These are phyloP conservation scores for Tilletia walkeri DNA, from an alignment of 1,284 basidiomycete species.

Conservation along the genomic window DNA sequence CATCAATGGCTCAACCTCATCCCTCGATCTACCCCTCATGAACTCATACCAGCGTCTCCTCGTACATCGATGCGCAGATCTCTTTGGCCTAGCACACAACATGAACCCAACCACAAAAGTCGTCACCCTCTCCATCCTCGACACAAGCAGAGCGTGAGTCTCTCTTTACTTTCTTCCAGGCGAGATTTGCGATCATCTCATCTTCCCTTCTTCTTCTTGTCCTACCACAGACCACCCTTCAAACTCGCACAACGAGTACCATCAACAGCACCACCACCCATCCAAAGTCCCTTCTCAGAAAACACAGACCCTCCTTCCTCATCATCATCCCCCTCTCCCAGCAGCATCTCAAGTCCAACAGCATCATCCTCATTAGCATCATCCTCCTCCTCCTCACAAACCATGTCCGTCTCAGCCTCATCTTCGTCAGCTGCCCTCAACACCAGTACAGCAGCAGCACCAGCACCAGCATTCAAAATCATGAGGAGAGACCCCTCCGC, in stretches of 20 bases:
- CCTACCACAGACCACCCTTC: background rate
- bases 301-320: background rate
- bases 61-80: conserved; percentile 38
- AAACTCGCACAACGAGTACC: background rate
- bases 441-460: background rate
- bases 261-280: background rate
- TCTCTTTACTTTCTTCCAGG: background rate
- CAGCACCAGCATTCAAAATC: conserved; percentile 28
- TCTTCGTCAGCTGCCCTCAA: background rate
- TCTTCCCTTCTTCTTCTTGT: background rate
- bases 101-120: conserved; percentile 35
- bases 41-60: conserved; percentile 45
- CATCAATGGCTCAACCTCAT: conserved; percentile 21
- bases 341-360: background rate
- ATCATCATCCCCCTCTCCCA: background rate
- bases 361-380: no score
- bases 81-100: conserved; percentile 32
- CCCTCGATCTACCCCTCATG: conserved; percentile 40
- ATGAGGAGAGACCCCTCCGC: conserved; percentile 38
- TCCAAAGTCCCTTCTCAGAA: background rate
- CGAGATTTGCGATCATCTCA: background rate
- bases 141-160: conserved; percentile 2
- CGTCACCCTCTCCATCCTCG: conserved; percentile 30
- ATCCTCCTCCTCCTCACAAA: background rate
- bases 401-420: background rate